phyloP scores from a whole-genome alignment of 129 eudicot genomes.

The Saposhnikovia divaricata region DNA sequence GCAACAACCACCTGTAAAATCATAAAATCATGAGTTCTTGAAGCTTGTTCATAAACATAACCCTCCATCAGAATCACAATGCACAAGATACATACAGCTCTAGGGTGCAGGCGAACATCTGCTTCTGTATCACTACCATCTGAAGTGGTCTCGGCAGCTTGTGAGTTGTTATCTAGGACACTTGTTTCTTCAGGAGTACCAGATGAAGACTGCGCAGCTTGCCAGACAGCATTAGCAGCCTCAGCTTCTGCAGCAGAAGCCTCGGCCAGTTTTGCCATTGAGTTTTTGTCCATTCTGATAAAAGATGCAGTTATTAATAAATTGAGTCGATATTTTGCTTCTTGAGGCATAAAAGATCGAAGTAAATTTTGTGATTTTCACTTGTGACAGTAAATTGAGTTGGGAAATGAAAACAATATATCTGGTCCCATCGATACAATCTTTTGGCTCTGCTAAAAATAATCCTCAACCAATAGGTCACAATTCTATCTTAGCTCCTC shows the following conservation, averaged over 20 bases:
- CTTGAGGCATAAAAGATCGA: background rate
- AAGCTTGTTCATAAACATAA: slow-evolving; percentile 3
- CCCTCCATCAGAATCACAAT: background rate
- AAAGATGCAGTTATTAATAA: background rate
- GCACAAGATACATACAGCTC: slow-evolving; percentile 65
- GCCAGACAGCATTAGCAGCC: slow-evolving; percentile 94
- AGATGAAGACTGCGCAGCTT: slow-evolving; percentile 83
- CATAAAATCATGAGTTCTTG: background rate
- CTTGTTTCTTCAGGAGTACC: slow-evolving; percentile 52
- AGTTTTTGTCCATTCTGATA: slow-evolving; percentile 65
- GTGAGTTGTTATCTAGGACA: slow-evolving; percentile 57
- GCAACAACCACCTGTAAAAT: slow-evolving; percentile 89
- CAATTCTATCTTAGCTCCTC: background rate
- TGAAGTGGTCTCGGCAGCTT: slow-evolving; percentile 62
- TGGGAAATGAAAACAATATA: background rate
- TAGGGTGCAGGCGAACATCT: slow-evolving; percentile 92
- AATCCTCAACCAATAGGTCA: background rate
- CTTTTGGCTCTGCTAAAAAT: background rate
- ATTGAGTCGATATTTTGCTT: background rate
- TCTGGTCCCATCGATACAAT: background rate
- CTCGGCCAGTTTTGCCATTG: slow-evolving; percentile 80
- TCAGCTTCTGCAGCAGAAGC: slow-evolving; percentile 98
- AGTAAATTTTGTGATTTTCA: background rate
- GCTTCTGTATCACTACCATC: slow-evolving; percentile 77
- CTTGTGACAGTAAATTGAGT: background rate